Base-by-base conservation (phyloP, 2,329 filamentous ascomycete genomes). In the Helminthosporium solani region DNA sequence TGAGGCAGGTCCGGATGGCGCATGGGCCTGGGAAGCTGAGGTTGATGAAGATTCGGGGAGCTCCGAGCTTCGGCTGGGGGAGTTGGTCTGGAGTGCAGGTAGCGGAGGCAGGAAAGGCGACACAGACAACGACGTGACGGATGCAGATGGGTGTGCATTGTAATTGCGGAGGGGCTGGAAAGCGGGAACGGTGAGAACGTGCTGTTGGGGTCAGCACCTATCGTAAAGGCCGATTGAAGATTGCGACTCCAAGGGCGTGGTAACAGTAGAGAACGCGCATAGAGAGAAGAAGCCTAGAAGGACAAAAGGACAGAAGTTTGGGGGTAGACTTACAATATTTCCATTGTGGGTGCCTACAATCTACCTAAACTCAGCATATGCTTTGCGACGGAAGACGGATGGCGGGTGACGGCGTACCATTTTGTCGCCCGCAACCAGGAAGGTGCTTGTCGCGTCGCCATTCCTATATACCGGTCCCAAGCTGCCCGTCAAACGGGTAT, bases 271-370 rank as follows among this genome's bases (percentile, higher is more conserved):
- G n/a, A n/a, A n/a, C n/a, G n/a, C n/a, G n/a, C n/a, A n/a, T n/a
- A n/a, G n/a, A n/a, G n/a, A n/a, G n/a, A 19, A 4, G 23, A 15
- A 33, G 37, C 33, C 19, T 8, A 12, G 25, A 39, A 21, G 18
- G n/a, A 20, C 7, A 20, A 20, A 49, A 42, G 28, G n/a, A n/a
- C n/a, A n/a, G n/a, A n/a, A n/a, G n/a, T n/a, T n/a, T 34, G 12
- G 8, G 20, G 21, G 19, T 1, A 21, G n/a, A 74, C 86, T 77
- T 78, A 95, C 90, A 62, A 97, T 92, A 63, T 94, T 96, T 61
- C 94, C 94, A 73, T 95, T 96, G 70, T 99, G 92, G 25, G 94
- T 96, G 56, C 92, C 94, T 58, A 95, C 78, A 52, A 96, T 86
- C 88, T 92, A 72, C 39, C 54, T 48, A 54, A 51, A 42, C 52